A percentile compares a stretch with the other conserved stretches of the same genome.
Evolutionary conservation across 345 rosid species (phyloP).

Genomic region (Salix dunnii): DNA sequence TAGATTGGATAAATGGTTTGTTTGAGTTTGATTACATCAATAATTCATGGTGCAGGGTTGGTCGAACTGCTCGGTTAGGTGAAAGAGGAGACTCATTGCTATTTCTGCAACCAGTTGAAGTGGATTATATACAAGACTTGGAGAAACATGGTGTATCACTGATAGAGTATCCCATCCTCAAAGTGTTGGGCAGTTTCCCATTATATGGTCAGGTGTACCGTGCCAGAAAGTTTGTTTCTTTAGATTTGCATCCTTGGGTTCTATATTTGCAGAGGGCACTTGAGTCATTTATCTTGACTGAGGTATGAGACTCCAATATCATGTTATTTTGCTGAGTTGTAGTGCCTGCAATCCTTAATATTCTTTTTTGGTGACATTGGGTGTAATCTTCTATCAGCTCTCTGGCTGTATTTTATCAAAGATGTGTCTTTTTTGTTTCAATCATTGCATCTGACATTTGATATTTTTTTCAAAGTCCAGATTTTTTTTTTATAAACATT

Average conservation of each 20-base stretch:
- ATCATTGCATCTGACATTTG: not conserved
- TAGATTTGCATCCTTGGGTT: slow-evolving; percentile 82
- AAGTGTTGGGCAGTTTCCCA: slow-evolving; percentile 69
- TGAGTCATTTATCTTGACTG: slow-evolving; percentile 49
- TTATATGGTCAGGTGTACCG: slow-evolving; percentile 42
- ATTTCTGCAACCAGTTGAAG: slow-evolving; percentile 84
- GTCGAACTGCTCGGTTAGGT: slow-evolving; percentile 92
- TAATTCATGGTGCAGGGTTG: slow-evolving; percentile 63
- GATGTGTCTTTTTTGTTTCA: not conserved
- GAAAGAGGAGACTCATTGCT: slow-evolving; percentile 83
- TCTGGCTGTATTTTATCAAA: not conserved
- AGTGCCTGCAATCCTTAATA: not conserved
- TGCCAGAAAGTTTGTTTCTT: slow-evolving; percentile 41
- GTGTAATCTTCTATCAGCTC: not conserved
- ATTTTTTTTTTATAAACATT: not conserved
- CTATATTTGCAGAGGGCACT: slow-evolving; percentile 69
- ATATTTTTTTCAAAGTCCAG: not conserved
- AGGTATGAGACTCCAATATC: slow-evolving; percentile 40
- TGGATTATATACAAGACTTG: slow-evolving; percentile 72
- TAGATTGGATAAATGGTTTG: not conserved
- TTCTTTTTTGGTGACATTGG: not conserved
- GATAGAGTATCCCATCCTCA: slow-evolving; percentile 67
- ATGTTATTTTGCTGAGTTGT: not conserved
- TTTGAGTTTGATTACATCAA: slow-evolving; percentile 12
- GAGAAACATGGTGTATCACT: slow-evolving; percentile 84